These are phyloP conservation scores for Aspergillus sp. DNA, from an alignment of 2,329 filamentous ascomycete genomes.

Conservation along the genomic window DNA sequence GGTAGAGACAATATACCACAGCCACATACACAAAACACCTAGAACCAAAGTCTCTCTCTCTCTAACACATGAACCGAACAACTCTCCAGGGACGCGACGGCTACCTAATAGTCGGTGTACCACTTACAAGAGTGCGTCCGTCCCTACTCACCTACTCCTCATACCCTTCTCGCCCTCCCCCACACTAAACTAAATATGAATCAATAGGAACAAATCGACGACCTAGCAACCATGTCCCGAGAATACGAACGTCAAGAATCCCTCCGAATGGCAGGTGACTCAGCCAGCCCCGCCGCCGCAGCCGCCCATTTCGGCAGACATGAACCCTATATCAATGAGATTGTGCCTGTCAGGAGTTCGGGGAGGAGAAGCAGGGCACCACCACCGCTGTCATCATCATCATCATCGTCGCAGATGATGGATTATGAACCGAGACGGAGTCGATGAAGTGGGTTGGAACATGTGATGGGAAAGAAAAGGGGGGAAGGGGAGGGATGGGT, in stretches of 20 bases:
- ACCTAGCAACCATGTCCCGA: conserved; percentile 48
- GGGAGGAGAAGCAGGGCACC: conserved; percentile 30
- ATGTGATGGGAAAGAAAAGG: too few species aligned
- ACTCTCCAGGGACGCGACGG: conserved; percentile 48
- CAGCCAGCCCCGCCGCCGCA: conserved; percentile 2
- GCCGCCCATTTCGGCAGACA: conserved; percentile 22
- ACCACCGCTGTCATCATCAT: too few species aligned
- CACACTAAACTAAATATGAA: conserved; percentile 1
- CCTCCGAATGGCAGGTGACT: conserved; percentile 44
- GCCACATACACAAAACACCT: too few species aligned
- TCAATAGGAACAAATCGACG: conserved; percentile 51
- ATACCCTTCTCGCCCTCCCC: too few species aligned
- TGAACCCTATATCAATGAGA: conserved; percentile 48
- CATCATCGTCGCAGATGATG: not conserved
- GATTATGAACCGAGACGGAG: conserved; percentile 33
- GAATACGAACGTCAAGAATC: conserved; percentile 53
- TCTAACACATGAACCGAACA: not conserved
- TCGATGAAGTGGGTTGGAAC: not conserved
- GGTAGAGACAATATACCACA: conserved; percentile 30
- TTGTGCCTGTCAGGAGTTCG: conserved; percentile 39
- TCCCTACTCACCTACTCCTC: too few species aligned
- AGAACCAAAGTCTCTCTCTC: not conserved
- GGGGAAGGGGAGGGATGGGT: too few species aligned
- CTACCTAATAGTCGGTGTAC: conserved; percentile 49
- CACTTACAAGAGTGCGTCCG: conserved; percentile 45